Conservation (phyloP, 805 yeast genomes). For the Scheffersomyces amazonensis region DNA sequence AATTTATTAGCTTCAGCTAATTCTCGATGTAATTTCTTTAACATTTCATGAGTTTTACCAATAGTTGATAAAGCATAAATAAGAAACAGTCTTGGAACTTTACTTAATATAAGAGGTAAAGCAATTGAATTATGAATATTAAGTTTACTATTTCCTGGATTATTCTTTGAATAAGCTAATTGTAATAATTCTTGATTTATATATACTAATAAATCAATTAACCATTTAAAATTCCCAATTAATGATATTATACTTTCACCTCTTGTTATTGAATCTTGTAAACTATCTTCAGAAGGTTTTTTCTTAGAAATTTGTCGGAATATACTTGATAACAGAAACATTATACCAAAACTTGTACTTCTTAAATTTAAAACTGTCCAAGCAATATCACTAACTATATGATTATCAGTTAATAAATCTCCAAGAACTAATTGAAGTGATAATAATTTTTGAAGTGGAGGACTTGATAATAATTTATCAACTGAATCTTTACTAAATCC, state of each 20-base stretch:
- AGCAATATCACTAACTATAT: conserved; percentile 47
- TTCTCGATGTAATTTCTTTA: conserved; percentile 56
- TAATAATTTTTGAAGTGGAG: conserved; percentile 71
- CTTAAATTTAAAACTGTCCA: conserved; percentile 67
- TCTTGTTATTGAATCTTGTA: conserved; percentile 53
- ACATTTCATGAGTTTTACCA: conserved; percentile 56
- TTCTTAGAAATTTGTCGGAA: conserved; percentile 66
- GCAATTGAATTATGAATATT: conserved; percentile 40
- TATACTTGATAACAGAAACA: conserved; percentile 57
- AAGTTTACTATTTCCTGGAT: conserved; percentile 16
- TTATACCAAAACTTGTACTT: conserved; percentile 66
- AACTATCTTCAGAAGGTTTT: conserved; percentile 48
- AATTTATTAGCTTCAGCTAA: conserved; percentile 37
- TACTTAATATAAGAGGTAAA: conserved; percentile 59
- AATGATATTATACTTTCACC: conserved; percentile 60
- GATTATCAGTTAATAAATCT: conserved; percentile 26
- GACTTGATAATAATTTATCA: conserved; percentile 71
- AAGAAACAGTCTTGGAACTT: conserved; percentile 66
- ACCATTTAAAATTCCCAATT: conserved; percentile 84
- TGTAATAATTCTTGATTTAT: conserved; percentile 71
- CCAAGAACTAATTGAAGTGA: conserved; percentile 71
- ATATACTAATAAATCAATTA: conserved; percentile 71
- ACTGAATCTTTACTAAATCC: conserved; percentile 65
- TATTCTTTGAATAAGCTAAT: conserved; percentile 24
- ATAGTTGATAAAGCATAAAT: conserved; percentile 66